Conservation (phyloP, 805 yeast genomes). For the Yamadazyma scolyti region DNA sequence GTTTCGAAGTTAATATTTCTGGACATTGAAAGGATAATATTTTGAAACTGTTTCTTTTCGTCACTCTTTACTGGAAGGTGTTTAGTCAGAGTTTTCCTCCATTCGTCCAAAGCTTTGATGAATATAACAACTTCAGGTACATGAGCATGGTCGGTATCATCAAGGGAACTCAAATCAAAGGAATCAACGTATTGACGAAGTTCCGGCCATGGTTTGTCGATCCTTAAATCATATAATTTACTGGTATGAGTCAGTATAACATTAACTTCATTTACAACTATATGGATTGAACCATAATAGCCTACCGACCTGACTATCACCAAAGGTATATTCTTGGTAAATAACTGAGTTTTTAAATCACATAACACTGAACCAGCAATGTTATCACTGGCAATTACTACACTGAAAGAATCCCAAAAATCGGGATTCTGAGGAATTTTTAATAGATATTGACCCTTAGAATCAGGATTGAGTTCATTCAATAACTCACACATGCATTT, state of each 20-base stretch:
- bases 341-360: slow-evolving; percentile 33
- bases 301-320: slow-evolving; percentile 53
- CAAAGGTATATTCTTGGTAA: slow-evolving; percentile 49
- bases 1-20: slow-evolving; percentile 51
- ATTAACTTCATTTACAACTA: slow-evolving; percentile 55
- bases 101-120: slow-evolving; percentile 47
- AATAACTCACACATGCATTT: slow-evolving; percentile 37
- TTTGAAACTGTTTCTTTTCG: slow-evolving; percentile 40
- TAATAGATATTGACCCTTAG: slow-evolving; percentile 29
- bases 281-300: slow-evolving; percentile 58
- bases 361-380: slow-evolving; percentile 15
- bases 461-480: slow-evolving; percentile 60
- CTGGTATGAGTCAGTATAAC: slow-evolving; percentile 74
- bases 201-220: slow-evolving; percentile 73
- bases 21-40: slow-evolving; percentile 32
- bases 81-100: slow-evolving; percentile 38
- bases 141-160: slow-evolving; percentile 50
- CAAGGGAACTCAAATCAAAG: slow-evolving; percentile 45
- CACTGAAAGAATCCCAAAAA: slow-evolving; percentile 49
- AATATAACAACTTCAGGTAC: slow-evolving; percentile 68
- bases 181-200: slow-evolving; percentile 47
- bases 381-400: slow-evolving; percentile 42
- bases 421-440: slow-evolving; percentile 10
- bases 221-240: slow-evolving; percentile 58
- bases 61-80: too few relatives aligned